These are phyloP conservation scores for Candida dendrica DNA, from an alignment of 805 yeast species.

Conservation along the genomic window DNA sequence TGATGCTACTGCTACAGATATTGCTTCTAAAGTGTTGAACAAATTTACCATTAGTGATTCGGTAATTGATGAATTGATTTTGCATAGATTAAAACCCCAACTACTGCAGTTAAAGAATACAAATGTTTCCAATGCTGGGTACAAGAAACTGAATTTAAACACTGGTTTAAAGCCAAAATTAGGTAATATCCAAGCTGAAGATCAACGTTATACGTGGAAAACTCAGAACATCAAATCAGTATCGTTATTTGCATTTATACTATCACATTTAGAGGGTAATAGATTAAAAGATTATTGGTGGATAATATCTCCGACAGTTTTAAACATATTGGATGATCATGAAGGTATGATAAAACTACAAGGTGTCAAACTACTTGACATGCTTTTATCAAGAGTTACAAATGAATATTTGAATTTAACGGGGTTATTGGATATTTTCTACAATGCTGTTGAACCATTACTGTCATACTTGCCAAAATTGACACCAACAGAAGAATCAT, in stretches of 20 bases:
- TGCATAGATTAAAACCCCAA: slow-evolving; percentile 4
- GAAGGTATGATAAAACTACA: slow-evolving; percentile 17
- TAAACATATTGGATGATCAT: slow-evolving; percentile 21
- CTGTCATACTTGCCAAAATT: slow-evolving; percentile 18
- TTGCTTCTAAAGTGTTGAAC: slow-evolving; percentile 1
- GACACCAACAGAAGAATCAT: slow-evolving; percentile 14
- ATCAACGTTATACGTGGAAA: slow-evolving; percentile 12
- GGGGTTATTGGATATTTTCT: slow-evolving; percentile 11
- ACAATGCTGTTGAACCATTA: slow-evolving; percentile 16
- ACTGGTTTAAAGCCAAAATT: slow-evolving; percentile 10
- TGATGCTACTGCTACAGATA: slow-evolving; percentile 1
- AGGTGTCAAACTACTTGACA: slow-evolving; percentile 14
- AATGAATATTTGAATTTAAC: slow-evolving; percentile 11
- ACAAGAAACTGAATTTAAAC: slow-evolving; percentile 5
- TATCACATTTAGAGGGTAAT: slow-evolving; percentile 2
- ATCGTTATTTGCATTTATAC: slow-evolving; percentile 6
- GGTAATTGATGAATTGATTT: background rate
- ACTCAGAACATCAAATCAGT: slow-evolving; percentile 9
- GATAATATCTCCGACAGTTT: slow-evolving; percentile 17
- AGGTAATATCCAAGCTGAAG: slow-evolving; percentile 5
- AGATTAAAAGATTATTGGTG: slow-evolving; percentile 16
- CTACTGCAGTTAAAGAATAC: slow-evolving; percentile 5
- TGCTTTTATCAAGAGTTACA: slow-evolving; percentile 10
- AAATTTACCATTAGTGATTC: background rate
- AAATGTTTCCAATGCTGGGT: slow-evolving; percentile 16